Base-by-base conservation (phyloP, 768 basidiomycete species). In the Tylopilus intermedius region DNA sequence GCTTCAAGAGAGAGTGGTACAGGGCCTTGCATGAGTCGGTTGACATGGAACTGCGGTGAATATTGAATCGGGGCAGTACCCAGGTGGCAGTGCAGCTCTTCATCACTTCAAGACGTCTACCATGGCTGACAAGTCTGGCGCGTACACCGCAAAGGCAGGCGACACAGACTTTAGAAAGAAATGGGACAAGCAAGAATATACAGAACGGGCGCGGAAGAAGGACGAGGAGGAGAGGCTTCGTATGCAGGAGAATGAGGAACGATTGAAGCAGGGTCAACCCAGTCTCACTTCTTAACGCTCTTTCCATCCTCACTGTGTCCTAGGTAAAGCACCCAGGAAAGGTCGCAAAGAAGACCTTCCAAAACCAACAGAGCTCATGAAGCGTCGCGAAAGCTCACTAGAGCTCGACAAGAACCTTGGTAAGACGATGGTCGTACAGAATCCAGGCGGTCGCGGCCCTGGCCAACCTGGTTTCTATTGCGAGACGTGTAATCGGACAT, bases 381-480 rank as follows among this genome's bases (percentile, higher is more conserved):
- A 96, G 66, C 86, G 83, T 60, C 86, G 96, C 42, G 93, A 93
- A 35, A 75, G 71, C 1, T 80, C 89, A 22, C 75, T 99, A 8
- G 93, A 92, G 49, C 83, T 99, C 24, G 92, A 96, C 62, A 96
- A 94, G 76, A 96, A 98, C 71, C 78, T 97, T 32, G 81, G 81
- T 62, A 98, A 97, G 79, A 95, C 90, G 0, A 89, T 94, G 79
- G 87, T 99, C 54, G 94, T 99, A 10, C 84, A 90, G 62, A 86
- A 87, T 64, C 80, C 83, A 2, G 82, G 86, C 37, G 90, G 83
- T 15, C 79, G 83, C 57, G 94, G 94, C 1, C 80, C 93, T 15
- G 93, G 94, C 4, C 86, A 93, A 57, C 93, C 94, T 22, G 94
- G 94, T 0, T 99, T 96, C 72, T 88, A 81, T 70, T 99, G 96